Evolutionary conservation across 371 early-diverging fungal genomes (phyloP), one percentile per base, ranked within the genome.

Genomic region (Rhizomucor pusillus): DNA sequence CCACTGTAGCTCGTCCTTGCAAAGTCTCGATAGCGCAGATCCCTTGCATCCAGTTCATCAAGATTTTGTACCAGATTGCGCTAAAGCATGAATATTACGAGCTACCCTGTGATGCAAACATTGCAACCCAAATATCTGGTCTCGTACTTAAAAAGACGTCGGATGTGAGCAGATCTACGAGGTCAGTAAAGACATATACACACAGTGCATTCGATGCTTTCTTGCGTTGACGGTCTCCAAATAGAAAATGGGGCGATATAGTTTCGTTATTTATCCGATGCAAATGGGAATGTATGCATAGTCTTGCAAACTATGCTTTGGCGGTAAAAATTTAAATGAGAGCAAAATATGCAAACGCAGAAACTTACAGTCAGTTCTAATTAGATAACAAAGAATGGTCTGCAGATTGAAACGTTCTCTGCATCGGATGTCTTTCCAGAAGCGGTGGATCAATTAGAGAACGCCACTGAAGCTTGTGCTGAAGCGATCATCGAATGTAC

Each of bases 391-490:
- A 20, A 23, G 3, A 22, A 50, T 18, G 35, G 50, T 34, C 23
- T 11, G 6, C 24, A 43, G 16, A 45, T 29, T 20, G 29, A 57
- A n/a, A 25, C 55, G 1, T 65, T 77, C 39, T 66, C 71, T 47
- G 63, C 71, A 5, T 23, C 50, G n/a, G 50, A 24, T 18, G 19
- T 77, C 0, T 73, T 63, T 36, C 61, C 68, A 43, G 53, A 58
- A 33, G 77, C 65, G 33, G 61, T 71, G 7, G 77, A 77, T 7
- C 69, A 77, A 54, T 46, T 77, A 7, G 77, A 77, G 58, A 63
- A 58, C 44, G 67, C 67, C 0, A 68, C 71, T 5, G 73, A 77
- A 41, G 23, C 62, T 16, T 73, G 71, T 25, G 73, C 66, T 0
- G 69, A 69, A 43, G 56, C 73, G 3, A 63, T 77, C 24, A 66